Conservation (phyloP, 441 rosid genomes). For the Pelargonium cotyledonis region DNA sequence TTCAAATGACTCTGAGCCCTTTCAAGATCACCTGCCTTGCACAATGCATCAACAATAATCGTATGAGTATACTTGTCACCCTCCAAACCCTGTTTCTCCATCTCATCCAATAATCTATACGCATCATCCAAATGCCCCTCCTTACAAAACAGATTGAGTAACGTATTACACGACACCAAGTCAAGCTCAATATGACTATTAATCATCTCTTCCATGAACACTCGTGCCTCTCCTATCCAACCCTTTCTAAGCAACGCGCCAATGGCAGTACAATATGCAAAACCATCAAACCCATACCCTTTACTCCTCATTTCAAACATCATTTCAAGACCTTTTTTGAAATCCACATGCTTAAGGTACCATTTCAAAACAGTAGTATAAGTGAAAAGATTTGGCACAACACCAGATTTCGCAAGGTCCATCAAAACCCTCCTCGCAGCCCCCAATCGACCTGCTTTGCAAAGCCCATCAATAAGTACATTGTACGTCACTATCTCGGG, state of each 20-base stretch:
- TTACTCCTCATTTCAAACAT: conserved; percentile 18
- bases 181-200: conserved; percentile 19
- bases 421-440: conserved; percentile 16
- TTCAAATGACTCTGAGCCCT: conserved; percentile 18
- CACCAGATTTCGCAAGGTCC: conserved; percentile 18
- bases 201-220: conserved; percentile 17
- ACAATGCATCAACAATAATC: conserved; percentile 21
- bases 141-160: conserved; percentile 17
- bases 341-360: conserved; percentile 17
- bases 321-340: conserved; percentile 21
- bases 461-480: conserved; percentile 22
- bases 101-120: conserved; percentile 14
- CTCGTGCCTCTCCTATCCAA: conserved; percentile 16
- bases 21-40: conserved; percentile 22
- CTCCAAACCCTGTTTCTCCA: conserved; percentile 20
- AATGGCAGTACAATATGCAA: conserved; percentile 20
- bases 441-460: conserved; percentile 13
- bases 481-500: conserved; percentile 22
- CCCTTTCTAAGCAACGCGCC: conserved; percentile 21
- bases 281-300: conserved; percentile 25
- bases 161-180: conserved; percentile 21
- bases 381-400: conserved; percentile 18
- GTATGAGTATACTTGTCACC: conserved; percentile 24
- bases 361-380: conserved; percentile 23
- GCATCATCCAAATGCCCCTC: conserved; percentile 18